phyloP scores from a whole-genome alignment of 2,329 filamentous ascomycete species.

The Penicillium polonicum region DNA sequence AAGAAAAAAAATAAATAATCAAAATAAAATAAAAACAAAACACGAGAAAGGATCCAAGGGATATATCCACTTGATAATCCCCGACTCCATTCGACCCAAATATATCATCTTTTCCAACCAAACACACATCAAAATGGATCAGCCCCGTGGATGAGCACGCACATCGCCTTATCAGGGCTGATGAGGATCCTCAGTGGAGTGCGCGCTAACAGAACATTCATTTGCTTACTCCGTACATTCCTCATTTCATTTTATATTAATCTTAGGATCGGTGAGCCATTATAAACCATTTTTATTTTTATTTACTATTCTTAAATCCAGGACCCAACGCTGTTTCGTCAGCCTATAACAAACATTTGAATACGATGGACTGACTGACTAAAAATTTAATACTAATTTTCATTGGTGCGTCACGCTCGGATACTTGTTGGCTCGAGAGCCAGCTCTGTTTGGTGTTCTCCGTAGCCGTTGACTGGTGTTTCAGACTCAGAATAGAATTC shows the following conservation, averaged over 20 bases:
- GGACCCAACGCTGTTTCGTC: neutral
- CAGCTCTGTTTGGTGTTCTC: neutral
- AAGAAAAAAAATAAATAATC: neutral
- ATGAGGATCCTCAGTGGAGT: slow-evolving; percentile 14
- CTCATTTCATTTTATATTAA: neutral
- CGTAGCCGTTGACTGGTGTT: slow-evolving; percentile 5
- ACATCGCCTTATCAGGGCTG: slow-evolving; percentile 12
- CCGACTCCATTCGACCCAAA: slow-evolving; percentile 11
- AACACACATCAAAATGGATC: slow-evolving; percentile 8
- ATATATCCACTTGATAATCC: slow-evolving; percentile 20
- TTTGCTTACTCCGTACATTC: neutral
- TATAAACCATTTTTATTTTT: neutral
- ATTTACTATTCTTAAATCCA: neutral
- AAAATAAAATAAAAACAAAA: neutral
- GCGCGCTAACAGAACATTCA: neutral
- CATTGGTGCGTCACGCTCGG: slow-evolving; percentile 7
- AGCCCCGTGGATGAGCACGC: slow-evolving; percentile 7
- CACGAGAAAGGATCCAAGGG: neutral
- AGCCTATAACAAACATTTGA: neutral
- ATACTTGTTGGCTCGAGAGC: neutral
- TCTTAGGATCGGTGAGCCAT: no score
- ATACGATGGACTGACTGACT: neutral
- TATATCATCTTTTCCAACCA: slow-evolving; percentile 1
- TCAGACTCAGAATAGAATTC: neutral
- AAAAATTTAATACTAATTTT: neutral